Evolutionary conservation across 768 basidiomycete genomes (phyloP).

Genomic region (Lactarius hengduanensis): DNA sequence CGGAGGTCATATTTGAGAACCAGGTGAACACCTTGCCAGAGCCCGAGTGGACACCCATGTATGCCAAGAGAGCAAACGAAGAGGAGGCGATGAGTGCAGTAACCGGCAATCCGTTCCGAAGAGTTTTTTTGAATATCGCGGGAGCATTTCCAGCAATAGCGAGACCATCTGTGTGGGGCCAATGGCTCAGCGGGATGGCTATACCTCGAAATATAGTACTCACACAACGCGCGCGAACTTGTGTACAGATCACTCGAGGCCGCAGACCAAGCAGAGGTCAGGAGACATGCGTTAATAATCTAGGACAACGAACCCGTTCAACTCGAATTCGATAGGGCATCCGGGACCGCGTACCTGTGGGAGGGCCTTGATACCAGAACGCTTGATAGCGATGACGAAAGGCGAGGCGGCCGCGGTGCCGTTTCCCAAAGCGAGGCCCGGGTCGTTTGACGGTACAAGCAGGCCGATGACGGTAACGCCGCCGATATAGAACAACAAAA

Average conservation of each 20-base stretch:
- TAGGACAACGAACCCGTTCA: conserved; percentile 30
- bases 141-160: conserved; percentile 82
- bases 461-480: conserved; percentile 78
- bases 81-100: conserved; percentile 68
- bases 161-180: conserved; percentile 62
- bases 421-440: conserved; percentile 47
- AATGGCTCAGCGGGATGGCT: conserved; percentile 10
- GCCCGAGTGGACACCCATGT: conserved; percentile 69
- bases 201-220: conserved; percentile 32
- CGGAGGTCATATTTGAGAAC: conserved; percentile 63
- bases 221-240: conserved; percentile 81
- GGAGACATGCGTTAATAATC: conserved; percentile 78
- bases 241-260: conserved; percentile 89
- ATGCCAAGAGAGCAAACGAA: conserved; percentile 68
- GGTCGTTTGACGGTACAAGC: conserved; percentile 72
- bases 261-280: conserved; percentile 93
- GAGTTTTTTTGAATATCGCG: conserved; percentile 66
- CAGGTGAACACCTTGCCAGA: conserved; percentile 76
- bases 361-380: conserved; percentile 81
- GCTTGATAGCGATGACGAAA: conserved; percentile 87
- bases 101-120: conserved; percentile 73
- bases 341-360: conserved; percentile 60
- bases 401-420: conserved; percentile 76
- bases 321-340: neutral
- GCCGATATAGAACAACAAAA: conserved; percentile 68